phyloP scores from a whole-genome alignment of 2,329 filamentous ascomycete genomes.

The Penicillium sp. region DNA sequence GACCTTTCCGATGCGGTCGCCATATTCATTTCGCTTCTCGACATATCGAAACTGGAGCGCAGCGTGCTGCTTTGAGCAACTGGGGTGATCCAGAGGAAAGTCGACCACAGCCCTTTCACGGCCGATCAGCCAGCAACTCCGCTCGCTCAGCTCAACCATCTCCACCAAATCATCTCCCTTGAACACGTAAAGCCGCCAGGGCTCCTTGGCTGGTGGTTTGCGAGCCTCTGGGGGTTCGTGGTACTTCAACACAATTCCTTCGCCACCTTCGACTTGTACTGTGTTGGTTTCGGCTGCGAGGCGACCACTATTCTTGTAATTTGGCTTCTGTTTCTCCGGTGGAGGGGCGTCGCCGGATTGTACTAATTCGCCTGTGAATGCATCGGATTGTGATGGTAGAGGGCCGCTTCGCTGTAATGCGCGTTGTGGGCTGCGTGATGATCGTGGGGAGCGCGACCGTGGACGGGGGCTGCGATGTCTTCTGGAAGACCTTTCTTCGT shows the following conservation, averaged over 20 bases:
- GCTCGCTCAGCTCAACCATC: conserved; percentile 71
- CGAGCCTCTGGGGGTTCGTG: conserved; percentile 92
- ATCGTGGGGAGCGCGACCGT: conserved; percentile 30
- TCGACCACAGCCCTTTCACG: conserved; percentile 80
- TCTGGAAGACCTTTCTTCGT: conserved; percentile 13
- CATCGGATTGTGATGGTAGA: conserved; percentile 49
- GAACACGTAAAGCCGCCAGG: conserved; percentile 92
- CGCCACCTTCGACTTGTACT: conserved; percentile 61
- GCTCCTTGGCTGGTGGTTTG: conserved; percentile 74
- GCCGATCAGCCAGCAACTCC: conserved; percentile 90
- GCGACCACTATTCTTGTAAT: conserved; percentile 76
- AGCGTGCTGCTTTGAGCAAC: conserved; percentile 92
- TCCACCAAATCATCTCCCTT: conserved; percentile 79
- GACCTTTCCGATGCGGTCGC: conserved; percentile 75
- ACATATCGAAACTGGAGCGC: conserved; percentile 89
- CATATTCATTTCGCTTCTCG: conserved; percentile 81
- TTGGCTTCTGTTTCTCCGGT: conserved; percentile 72
- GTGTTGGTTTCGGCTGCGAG: conserved; percentile 88
- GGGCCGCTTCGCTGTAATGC: conserved; percentile 39
- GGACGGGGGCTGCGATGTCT: conserved; percentile 17
- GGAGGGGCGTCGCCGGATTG: conserved; percentile 29
- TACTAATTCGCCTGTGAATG: conserved; percentile 36
- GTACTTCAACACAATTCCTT: conserved; percentile 80
- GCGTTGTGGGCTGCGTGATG: conserved; percentile 28
- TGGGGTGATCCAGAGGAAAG: conserved; percentile 82